Percentiles rank a stretch among this genome's conserved stretches.
phyloP scores from a whole-genome alignment of 495 filamentous ascomycete genomes.

The Darksidea phi region DNA sequence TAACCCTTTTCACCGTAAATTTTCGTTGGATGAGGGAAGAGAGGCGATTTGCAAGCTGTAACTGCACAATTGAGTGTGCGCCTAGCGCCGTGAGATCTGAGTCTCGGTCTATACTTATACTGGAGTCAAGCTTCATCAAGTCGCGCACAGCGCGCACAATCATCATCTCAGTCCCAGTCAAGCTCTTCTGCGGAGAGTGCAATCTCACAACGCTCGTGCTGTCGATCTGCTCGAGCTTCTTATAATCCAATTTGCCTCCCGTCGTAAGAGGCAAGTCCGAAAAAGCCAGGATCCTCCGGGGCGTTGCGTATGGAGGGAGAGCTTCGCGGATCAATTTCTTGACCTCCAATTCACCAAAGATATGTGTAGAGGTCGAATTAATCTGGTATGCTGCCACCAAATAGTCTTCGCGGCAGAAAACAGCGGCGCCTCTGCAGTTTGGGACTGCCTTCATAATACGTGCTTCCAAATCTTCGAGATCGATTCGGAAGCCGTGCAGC shows the following conservation, averaged over 20 bases:
- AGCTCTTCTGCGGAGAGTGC: neutral
- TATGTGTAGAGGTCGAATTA: too few species aligned
- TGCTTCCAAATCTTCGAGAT: conserved; percentile 40
- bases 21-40: neutral
- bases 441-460: neutral
- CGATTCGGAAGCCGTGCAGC: conserved; percentile 47
- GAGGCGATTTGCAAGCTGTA: neutral
- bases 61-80: neutral
- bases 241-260: neutral
- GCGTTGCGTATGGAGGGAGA: neutral
- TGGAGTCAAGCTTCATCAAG: neutral
- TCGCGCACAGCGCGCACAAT: neutral
- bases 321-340: neutral
- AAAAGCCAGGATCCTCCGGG: neutral
- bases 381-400: neutral
- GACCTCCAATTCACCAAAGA: too few species aligned
- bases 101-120: neutral
- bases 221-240: neutral
- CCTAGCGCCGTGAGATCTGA: neutral
- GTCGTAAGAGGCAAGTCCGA: neutral
- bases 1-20: neutral
- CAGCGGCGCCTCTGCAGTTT: neutral
- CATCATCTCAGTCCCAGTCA: neutral
- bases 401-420: neutral
- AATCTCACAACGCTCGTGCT: neutral